Percentiles rank a stretch among this genome's conserved stretches.
Evolutionary conservation across 805 yeast genomes (phyloP).

Genomic region (Monosporozyma aerobia): DNA sequence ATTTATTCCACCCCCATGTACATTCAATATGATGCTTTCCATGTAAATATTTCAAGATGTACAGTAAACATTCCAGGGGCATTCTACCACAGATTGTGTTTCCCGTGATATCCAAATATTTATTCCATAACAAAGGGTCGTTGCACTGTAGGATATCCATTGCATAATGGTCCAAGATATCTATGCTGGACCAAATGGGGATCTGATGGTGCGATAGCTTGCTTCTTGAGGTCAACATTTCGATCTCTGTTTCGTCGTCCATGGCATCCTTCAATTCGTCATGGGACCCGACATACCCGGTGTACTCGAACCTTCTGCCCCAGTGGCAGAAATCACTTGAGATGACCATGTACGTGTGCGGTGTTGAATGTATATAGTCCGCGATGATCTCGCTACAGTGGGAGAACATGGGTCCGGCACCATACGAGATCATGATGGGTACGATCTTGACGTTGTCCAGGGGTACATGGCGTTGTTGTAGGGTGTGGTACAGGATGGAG

Average conservation of each 20-base stretch:
- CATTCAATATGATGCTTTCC: constrained; percentile 4
- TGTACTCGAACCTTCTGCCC: constrained; percentile 62
- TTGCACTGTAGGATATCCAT: constrained; percentile 39
- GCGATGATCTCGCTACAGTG: constrained; percentile 40
- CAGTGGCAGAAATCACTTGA: constrained; percentile 91
- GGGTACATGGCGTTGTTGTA: constrained; percentile 33
- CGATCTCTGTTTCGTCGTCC: constrained; percentile 28
- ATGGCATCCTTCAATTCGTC: constrained; percentile 23
- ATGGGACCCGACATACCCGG: constrained; percentile 35
- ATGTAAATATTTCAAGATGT: constrained; percentile 30
- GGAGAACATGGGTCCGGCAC: constrained; percentile 37
- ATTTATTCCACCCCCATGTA: constrained; percentile 62
- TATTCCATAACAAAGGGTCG: constrained; percentile 45
- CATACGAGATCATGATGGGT: constrained; percentile 72
- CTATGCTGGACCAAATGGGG: constrained; percentile 67
- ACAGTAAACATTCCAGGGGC: constrained; percentile 61
- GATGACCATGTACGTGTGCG: constrained; percentile 52
- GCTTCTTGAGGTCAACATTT: constrained; percentile 22
- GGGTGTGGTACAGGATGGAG: constrained; percentile 48
- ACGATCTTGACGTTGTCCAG: constrained; percentile 41
- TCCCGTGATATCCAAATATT: constrained; percentile 59
- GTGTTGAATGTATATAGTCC: constrained; percentile 46
- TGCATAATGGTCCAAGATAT: constrained; percentile 58
- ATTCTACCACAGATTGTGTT: constrained; percentile 92
- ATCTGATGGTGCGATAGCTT: constrained; percentile 25